Evolutionary conservation across 2,329 filamentous ascomycete genomes (phyloP).

Genomic region (Penicillium paneum): DNA sequence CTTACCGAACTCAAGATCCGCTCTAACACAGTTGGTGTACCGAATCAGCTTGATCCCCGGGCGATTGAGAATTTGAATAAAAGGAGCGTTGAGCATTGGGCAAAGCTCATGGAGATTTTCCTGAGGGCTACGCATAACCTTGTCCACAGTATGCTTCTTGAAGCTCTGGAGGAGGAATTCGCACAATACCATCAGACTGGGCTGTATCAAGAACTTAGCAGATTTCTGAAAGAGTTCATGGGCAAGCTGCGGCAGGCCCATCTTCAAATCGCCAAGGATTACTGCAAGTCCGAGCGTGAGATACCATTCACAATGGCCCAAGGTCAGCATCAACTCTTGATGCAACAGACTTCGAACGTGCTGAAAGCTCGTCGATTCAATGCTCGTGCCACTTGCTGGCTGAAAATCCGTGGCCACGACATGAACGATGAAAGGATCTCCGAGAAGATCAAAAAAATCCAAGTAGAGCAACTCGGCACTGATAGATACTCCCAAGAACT

Average conservation of each 20-base stretch:
- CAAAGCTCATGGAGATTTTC: slow-evolving; percentile 48
- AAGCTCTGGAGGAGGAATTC: slow-evolving; percentile 45
- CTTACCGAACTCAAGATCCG: slow-evolving; percentile 18
- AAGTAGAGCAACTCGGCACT: slow-evolving; percentile 26
- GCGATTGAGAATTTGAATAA: slow-evolving; percentile 59
- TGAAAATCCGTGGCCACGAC: slow-evolving; percentile 12
- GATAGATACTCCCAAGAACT: slow-evolving; percentile 40
- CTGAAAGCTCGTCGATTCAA: slow-evolving; percentile 20
- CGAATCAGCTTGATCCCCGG: slow-evolving; percentile 57
- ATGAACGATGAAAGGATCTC: slow-evolving; percentile 14
- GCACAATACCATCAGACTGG: slow-evolving; percentile 34
- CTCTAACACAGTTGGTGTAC: slow-evolving; percentile 57
- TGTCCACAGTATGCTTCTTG: slow-evolving; percentile 39
- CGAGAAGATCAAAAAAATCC: slow-evolving; percentile 25
- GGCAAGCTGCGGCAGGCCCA: slow-evolving; percentile 38
- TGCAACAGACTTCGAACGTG: slow-evolving; percentile 4
- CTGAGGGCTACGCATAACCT: slow-evolving; percentile 29
- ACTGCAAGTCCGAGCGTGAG: slow-evolving; percentile 54
- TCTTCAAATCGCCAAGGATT: slow-evolving; percentile 47
- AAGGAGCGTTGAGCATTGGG: slow-evolving; percentile 59
- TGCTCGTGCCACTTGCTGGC: slow-evolving; percentile 17
- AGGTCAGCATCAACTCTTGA: slow-evolving; percentile 22
- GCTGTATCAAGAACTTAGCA: slow-evolving; percentile 34
- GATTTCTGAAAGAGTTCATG: slow-evolving; percentile 49
- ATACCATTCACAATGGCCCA: slow-evolving; percentile 56